Evolutionary conservation across 2,329 filamentous ascomycete species (phyloP).

Genomic region (Scorias spongiosa): DNA sequence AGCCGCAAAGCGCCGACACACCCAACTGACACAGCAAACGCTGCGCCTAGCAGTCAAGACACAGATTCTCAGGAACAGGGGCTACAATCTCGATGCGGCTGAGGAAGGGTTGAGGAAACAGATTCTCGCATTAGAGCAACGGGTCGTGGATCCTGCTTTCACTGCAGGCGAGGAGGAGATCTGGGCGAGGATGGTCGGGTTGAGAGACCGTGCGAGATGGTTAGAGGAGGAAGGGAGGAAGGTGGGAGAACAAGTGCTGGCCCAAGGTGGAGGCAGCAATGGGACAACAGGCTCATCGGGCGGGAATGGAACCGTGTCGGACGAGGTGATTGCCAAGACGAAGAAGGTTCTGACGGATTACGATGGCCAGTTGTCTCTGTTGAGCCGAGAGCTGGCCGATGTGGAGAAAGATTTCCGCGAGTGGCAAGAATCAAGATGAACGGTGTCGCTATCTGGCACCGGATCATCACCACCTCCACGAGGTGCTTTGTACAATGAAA

Average conservation of each 20-base stretch:
- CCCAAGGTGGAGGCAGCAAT: conserved; percentile 26
- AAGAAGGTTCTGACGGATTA: conserved; percentile 75
- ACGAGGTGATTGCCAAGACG: conserved; percentile 54
- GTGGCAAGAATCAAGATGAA: conserved; percentile 27
- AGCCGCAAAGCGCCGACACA: conserved; percentile 57
- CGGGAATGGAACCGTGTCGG: conserved; percentile 39
- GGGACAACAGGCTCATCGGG: conserved; percentile 1
- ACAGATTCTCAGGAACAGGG: conserved; percentile 65
- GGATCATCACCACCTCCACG: no score
- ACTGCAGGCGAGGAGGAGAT: conserved; percentile 68
- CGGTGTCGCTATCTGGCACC: no score
- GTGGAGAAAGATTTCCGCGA: conserved; percentile 45
- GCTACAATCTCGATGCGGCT: conserved; percentile 63
- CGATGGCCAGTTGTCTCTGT: conserved; percentile 59
- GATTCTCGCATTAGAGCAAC: conserved; percentile 51
- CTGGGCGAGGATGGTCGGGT: conserved; percentile 64
- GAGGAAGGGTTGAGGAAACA: conserved; percentile 67
- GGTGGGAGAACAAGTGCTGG: conserved; percentile 34
- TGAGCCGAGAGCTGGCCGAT: conserved; percentile 50
- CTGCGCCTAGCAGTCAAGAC: conserved; percentile 63
- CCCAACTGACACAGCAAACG: conserved; percentile 56
- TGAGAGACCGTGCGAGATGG: conserved; percentile 57
- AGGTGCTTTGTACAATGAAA: no score
- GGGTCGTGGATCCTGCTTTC: conserved; percentile 58
- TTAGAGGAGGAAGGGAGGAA: conserved; percentile 61